Evolutionary conservation across 306 rosid species (phyloP).

Genomic region (Glycine soja): DNA sequence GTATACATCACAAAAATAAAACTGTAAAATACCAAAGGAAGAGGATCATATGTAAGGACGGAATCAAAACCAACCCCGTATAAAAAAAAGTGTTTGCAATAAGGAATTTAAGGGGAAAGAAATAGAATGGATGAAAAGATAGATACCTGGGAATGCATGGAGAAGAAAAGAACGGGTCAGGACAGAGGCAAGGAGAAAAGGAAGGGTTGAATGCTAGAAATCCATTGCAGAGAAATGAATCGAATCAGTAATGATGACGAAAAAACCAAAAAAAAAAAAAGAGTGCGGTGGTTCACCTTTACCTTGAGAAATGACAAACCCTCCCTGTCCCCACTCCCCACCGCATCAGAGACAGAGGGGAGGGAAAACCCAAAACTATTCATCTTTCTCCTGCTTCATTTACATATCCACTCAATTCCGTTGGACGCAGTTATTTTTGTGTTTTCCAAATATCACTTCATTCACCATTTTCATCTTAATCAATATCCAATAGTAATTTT

Average conservation of each 20-base stretch:
- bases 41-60: not conserved
- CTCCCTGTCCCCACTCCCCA: conserved; percentile 42
- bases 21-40: not conserved
- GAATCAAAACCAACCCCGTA: not conserved
- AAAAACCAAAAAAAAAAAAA: not conserved
- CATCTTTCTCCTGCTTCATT: not conserved
- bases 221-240: conserved; percentile 45
- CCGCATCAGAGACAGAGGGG: conserved; percentile 28
- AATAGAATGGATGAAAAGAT: not conserved
- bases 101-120: not conserved
- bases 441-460: not conserved
- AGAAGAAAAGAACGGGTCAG: conserved; percentile 44
- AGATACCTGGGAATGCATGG: conserved; percentile 60
- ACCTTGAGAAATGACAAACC: conserved; percentile 50
- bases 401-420: conserved; percentile 10
- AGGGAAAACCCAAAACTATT: not conserved
- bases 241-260: conserved; percentile 17
- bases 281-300: conserved; percentile 30
- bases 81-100: conserved; percentile 6
- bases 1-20: not conserved
- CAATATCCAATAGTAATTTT: not conserved
- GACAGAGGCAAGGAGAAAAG: conserved; percentile 42
- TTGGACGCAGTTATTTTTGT: not conserved
- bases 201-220: conserved; percentile 50
- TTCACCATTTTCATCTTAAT: not conserved